Conservation (phyloP, 257 asterid species). For the Ophiorrhiza pumila region DNA sequence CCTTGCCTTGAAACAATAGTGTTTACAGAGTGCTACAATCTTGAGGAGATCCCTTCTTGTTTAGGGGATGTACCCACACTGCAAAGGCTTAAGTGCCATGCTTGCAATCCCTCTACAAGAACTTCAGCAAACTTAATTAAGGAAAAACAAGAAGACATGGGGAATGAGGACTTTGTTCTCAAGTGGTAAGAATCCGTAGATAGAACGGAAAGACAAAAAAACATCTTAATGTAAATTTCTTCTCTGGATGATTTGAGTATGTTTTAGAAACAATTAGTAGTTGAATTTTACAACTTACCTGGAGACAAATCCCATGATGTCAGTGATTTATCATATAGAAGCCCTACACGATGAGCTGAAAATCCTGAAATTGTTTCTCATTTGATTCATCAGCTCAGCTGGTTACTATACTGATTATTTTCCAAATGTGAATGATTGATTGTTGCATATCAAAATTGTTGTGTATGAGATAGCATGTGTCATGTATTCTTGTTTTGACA, state of each 20-base stretch:
- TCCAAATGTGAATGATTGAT: background rate
- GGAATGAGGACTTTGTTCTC: background rate
- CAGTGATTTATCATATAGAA: background rate
- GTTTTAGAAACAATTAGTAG: too few relatives aligned
- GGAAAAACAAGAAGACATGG: constrained; percentile 1
- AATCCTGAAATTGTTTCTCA: background rate
- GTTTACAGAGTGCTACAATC: background rate
- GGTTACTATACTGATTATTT: too few relatives aligned
- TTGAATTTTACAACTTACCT: too few relatives aligned
- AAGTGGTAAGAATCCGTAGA: too few relatives aligned
- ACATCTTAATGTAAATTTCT: too few relatives aligned
- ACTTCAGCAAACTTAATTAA: background rate
- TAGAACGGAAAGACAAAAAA: too few relatives aligned
- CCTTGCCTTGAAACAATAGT: background rate
- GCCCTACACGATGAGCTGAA: background rate
- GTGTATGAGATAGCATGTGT: too few relatives aligned
- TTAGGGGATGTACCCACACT: background rate
- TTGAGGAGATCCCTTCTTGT: too few relatives aligned
- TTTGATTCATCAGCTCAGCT: background rate
- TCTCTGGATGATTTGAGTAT: too few relatives aligned
- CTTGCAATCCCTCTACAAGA: background rate
- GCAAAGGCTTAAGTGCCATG: background rate
- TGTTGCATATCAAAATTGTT: too few relatives aligned
- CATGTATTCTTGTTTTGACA: background rate
- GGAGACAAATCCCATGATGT: too few relatives aligned